Conservation (phyloP, 441 rosid species). For the Raphanus hybrid region DNA sequence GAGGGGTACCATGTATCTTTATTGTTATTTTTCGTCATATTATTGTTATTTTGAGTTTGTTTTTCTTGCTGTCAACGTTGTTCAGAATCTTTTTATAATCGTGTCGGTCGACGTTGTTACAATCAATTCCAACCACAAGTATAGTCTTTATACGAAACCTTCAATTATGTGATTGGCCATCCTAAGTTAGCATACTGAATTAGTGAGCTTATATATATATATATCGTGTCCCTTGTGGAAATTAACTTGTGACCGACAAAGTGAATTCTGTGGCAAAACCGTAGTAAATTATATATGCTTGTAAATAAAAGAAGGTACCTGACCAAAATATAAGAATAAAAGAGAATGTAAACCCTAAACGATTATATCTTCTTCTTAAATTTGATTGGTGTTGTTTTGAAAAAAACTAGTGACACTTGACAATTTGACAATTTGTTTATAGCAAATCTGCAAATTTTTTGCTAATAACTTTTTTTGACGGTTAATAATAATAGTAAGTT, state of each 20-base stretch:
- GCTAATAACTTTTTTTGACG: not conserved
- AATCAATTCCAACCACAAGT: slow-evolving; percentile 6
- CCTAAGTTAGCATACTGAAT: not conserved
- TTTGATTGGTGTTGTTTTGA: not conserved
- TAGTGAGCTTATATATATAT: no score
- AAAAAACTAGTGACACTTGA: not conserved
- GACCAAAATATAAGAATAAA: no score
- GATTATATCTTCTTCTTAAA: not conserved
- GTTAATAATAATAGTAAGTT: no score
- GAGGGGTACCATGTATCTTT: not conserved
- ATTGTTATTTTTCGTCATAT: not conserved
- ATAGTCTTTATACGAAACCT: not conserved
- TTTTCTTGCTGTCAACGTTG: not conserved
- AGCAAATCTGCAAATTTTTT: not conserved
- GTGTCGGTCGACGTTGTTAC: slow-evolving; percentile 10
- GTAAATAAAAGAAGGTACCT: no score
- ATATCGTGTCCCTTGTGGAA: no score
- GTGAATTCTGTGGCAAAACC: no score
- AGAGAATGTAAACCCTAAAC: not conserved
- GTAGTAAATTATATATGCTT: no score
- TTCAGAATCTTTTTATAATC: not conserved
- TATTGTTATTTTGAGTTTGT: not conserved
- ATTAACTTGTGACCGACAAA: no score
- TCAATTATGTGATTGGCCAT: slow-evolving; percentile 5
- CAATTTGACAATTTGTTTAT: not conserved